Evolutionary conservation across 257 asterid genomes (phyloP), one percentile per base, ranked within the genome.

Genomic region (Nicotiana tabacum): DNA sequence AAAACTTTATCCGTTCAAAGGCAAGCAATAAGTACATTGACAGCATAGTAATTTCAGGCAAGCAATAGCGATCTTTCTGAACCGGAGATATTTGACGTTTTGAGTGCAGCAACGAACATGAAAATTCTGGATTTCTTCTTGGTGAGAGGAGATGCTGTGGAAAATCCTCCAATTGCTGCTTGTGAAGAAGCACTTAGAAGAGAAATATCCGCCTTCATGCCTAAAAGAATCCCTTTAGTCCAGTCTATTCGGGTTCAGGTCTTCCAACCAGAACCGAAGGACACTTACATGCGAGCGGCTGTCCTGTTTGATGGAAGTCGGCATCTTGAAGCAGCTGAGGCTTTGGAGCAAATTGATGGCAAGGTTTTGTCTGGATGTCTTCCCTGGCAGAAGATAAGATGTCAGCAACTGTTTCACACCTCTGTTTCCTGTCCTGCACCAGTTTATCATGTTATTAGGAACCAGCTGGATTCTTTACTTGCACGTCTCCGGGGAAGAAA

Each of bases 301-400:
- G 88, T 96, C 69, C 88, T 88, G 82, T 96, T 96, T 85, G 97
- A 96, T 88, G 95, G 97, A 66, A 90, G 87, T 87, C 86, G 94
- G 66, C 96, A 93, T 88, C 86, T 91, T 90, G 98, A 93, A 89
- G 98, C 98, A n/a, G 99, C 98, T 37, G 88, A 68, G 88, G 98
- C 98, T 70, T 87, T 96, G 87, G 97, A 90, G 83, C 93, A 91
- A 29, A 86, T 96, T 66, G 85, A 90, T 53, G 98, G 97, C 77
- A 93, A 89, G 85, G 96, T 89, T 64, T 84, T 96, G 67, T 94
- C 93, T 66, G 97, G 98, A 78, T 90, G 92, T 87, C 85, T 79
- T 35, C 16, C 84, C 0, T 96, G 99, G 99, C 99, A 96, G 93
- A 96, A 91, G 89, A 88, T 96, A 87, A 85, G 83, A 68, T 93